Evolutionary conservation across 495 filamentous ascomycete genomes (phyloP).

Genomic region (Aspergillus taichungensis): DNA sequence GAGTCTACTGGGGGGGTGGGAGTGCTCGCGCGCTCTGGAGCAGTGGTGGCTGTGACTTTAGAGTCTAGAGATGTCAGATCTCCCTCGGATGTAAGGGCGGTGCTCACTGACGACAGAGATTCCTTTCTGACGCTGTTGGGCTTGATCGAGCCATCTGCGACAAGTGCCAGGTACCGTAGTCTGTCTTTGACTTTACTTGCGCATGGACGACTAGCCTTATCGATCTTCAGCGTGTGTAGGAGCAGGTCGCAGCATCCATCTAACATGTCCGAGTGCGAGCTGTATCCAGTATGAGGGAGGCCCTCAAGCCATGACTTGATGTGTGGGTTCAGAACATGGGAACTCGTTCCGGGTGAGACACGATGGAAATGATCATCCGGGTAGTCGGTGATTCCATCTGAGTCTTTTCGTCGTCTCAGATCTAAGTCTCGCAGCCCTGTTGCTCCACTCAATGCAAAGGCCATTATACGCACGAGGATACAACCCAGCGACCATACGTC

Average conservation of each 20-base stretch:
- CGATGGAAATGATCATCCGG: conserved; percentile 8
- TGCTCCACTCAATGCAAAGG: conserved; percentile 2
- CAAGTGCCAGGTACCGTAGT: too few relatives aligned
- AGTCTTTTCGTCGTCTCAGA: background rate
- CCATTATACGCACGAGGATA: conserved; percentile 9
- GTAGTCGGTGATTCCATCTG: conserved; percentile 1
- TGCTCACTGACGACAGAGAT: too few relatives aligned
- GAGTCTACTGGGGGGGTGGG: too few relatives aligned
- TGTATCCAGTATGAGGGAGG: background rate
- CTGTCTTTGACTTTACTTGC: background rate
- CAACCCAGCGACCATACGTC: conserved; percentile 17
- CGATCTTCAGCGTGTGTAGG: background rate
- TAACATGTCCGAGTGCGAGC: background rate
- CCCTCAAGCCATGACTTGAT: conserved; percentile 3
- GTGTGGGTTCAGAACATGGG: conserved; percentile 7
- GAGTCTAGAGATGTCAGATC: too few relatives aligned
- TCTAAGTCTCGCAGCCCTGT: conserved; percentile 2
- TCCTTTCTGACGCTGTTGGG: too few relatives aligned
- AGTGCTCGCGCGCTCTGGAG: too few relatives aligned
- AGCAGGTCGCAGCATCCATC: background rate
- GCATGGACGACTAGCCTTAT: background rate
- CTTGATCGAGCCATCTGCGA: too few relatives aligned
- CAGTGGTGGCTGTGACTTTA: too few relatives aligned
- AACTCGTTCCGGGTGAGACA: background rate
- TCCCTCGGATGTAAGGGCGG: too few relatives aligned